Evolutionary conservation across 495 filamentous ascomycete genomes (phyloP).

Genomic region (Saxophila tyrrhenica): DNA sequence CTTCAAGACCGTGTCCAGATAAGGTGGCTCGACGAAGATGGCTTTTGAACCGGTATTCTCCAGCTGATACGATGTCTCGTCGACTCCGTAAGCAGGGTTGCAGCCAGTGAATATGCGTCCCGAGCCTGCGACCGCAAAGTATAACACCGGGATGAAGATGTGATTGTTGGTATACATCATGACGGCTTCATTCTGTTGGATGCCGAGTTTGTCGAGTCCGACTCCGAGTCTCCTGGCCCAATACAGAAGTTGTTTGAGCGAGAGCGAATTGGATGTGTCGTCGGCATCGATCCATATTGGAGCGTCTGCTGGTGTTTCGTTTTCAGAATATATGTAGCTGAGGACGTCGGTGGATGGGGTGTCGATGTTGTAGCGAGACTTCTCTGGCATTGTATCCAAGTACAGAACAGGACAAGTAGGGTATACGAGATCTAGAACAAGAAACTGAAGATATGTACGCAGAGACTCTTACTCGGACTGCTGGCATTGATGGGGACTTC

Average conservation of each 20-base stretch:
- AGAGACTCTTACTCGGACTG: no score
- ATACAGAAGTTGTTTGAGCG: conserved; percentile 29
- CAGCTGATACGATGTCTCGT: conserved; percentile 26
- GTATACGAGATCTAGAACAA: no score
- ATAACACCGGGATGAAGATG: conserved; percentile 38
- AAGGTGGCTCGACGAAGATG: conserved; percentile 31
- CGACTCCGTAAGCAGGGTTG: conserved; percentile 28
- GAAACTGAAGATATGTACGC: no score
- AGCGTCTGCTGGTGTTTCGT: conserved; percentile 26
- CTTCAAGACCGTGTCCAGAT: conserved; percentile 27
- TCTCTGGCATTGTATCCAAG: conserved; percentile 33
- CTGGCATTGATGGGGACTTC: no score
- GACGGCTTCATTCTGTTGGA: conserved; percentile 33
- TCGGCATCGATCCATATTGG: conserved; percentile 39
- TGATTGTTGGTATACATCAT: conserved; percentile 38
- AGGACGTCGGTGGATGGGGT: conserved; percentile 36
- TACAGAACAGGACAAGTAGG: no score
- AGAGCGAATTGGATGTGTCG: conserved; percentile 30
- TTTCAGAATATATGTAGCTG: conserved; percentile 34
- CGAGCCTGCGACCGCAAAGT: conserved; percentile 35
- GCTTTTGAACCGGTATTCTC: conserved; percentile 31
- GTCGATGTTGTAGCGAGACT: conserved; percentile 30
- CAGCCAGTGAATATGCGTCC: conserved; percentile 32
- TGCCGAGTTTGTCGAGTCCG: conserved; percentile 31
- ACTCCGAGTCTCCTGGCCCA: conserved; percentile 35